These are phyloP conservation scores for Termitomyces sp. DNA, from an alignment of 768 basidiomycete species.

Conservation along the genomic window DNA sequence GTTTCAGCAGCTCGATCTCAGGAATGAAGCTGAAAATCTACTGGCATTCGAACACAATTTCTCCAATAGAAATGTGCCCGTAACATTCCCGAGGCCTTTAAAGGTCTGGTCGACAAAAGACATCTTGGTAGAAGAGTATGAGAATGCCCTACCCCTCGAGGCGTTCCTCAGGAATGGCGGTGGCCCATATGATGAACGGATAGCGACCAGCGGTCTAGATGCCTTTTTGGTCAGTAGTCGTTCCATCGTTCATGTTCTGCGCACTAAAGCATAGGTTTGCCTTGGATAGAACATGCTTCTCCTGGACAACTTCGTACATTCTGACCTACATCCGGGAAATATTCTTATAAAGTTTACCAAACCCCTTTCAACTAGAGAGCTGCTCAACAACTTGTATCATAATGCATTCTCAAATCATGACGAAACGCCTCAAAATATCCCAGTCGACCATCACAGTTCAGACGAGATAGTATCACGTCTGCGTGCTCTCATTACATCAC, in stretches of 20 bases:
- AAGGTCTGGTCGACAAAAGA: conserved; percentile 76
- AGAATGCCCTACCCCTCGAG: conserved; percentile 89
- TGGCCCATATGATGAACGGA: conserved; percentile 82
- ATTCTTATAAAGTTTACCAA: conserved; percentile 97
- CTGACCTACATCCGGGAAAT: conserved; percentile 89
- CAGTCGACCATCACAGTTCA: conserved; percentile 43
- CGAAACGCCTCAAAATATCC: conserved; percentile 21
- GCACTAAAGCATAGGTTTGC: not conserved
- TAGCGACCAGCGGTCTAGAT: conserved; percentile 91
- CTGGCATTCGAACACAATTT: conserved; percentile 85
- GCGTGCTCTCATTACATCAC: conserved; percentile 49
- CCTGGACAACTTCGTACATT: conserved; percentile 95
- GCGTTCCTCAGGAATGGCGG: conserved; percentile 84
- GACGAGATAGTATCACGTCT: conserved; percentile 69
- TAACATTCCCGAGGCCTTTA: conserved; percentile 88
- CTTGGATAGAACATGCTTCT: conserved; percentile 86
- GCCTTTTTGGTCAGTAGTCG: conserved; percentile 75
- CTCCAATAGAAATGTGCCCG: conserved; percentile 65
- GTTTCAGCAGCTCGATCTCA: conserved; percentile 88
- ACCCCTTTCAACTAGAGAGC: conserved; percentile 63
- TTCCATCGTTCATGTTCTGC: not conserved
- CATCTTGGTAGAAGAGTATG: conserved; percentile 87
- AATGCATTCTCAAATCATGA: conserved; percentile 39
- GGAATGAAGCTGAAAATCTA: conserved; percentile 87
- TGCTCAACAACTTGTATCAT: conserved; percentile 56